phyloP scores from a whole-genome alignment of 768 basidiomycete genomes.

The Harrya chromipes region DNA sequence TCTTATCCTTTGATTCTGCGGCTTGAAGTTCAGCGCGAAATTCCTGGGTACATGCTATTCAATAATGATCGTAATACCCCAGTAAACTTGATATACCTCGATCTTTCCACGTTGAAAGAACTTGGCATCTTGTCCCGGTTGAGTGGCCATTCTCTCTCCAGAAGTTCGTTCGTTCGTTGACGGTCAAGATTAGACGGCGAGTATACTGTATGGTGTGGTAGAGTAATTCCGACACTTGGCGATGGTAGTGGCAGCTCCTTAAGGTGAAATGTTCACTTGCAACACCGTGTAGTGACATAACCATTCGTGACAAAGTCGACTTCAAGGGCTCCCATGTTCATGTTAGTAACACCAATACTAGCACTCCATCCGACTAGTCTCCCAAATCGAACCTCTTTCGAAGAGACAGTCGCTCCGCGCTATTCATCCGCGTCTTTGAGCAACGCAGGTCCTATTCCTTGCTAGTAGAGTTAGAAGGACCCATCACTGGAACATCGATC shows the following conservation, averaged over 20 bases:
- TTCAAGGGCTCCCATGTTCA: no score
- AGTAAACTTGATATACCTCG: conserved; percentile 49
- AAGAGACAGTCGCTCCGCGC: no score
- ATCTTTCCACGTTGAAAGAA: conserved; percentile 93
- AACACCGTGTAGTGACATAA: not conserved
- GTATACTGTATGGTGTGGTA: not conserved
- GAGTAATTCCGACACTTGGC: not conserved
- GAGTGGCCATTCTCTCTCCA: conserved; percentile 37
- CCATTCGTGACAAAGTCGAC: not conserved
- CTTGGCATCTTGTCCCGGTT: conserved; percentile 83
- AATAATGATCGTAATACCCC: conserved; percentile 8
- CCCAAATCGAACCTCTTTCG: no score
- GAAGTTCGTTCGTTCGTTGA: not conserved
- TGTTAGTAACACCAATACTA: no score
- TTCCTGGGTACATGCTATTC: conserved; percentile 49
- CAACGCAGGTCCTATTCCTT: no score
- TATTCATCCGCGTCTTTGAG: no score
- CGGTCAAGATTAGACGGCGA: not conserved
- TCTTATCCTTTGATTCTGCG: conserved; percentile 95
- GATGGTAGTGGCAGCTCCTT: not conserved
- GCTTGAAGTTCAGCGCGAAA: conserved; percentile 89
- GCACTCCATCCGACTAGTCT: no score
- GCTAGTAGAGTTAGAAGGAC: no score
- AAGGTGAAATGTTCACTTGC: not conserved
- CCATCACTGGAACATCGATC: no score